Evolutionary conservation across 2,329 filamentous ascomycete genomes (phyloP).

Genomic region (Shiraia bambusicola): DNA sequence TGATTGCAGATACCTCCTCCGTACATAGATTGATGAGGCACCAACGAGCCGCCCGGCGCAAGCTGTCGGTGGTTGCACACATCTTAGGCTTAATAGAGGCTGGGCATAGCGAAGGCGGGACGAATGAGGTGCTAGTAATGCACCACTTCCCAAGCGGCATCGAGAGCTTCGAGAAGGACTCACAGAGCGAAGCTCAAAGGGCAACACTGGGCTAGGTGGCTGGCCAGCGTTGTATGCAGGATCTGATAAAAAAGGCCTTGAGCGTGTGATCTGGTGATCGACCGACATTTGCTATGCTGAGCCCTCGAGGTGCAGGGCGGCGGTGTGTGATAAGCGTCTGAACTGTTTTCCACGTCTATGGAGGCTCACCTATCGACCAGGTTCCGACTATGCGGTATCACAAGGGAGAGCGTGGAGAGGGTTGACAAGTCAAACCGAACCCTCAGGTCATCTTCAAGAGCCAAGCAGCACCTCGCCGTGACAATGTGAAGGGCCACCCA

Average conservation of each 20-base stretch:
- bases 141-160: slow-evolving; percentile 30
- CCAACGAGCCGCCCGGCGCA: slow-evolving; percentile 22
- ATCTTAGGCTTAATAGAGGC: slow-evolving; percentile 40
- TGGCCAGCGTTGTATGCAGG: slow-evolving; percentile 11
- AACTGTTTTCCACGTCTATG: slow-evolving; percentile 17
- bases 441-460: slow-evolving; percentile 11
- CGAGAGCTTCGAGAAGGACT: slow-evolving; percentile 28
- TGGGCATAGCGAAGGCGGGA: slow-evolving; percentile 17
- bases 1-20: slow-evolving; percentile 19
- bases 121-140: slow-evolving; percentile 28
- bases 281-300: slow-evolving; percentile 12
- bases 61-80: slow-evolving; percentile 20
- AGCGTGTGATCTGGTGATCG: slow-evolving; percentile 29
- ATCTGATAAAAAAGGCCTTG: slow-evolving; percentile 10
- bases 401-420: slow-evolving; percentile 5
- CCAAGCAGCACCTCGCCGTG: not conserved
- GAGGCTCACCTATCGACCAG: slow-evolving; percentile 21
- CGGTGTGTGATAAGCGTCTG: slow-evolving; percentile 23
- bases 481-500: slow-evolving; percentile 10
- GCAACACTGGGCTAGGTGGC: slow-evolving; percentile 8
- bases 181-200: slow-evolving; percentile 10
- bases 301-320: slow-evolving; percentile 14
- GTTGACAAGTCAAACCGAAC: slow-evolving; percentile 11
- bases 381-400: slow-evolving; percentile 21
- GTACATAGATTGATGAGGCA: slow-evolving; percentile 26